Evolutionary conservation across 192 early-diverging fungal species (phyloP), one percentile per base, ranked within the genome.

Genomic region (Tieghemiomyces parasiticus): DNA sequence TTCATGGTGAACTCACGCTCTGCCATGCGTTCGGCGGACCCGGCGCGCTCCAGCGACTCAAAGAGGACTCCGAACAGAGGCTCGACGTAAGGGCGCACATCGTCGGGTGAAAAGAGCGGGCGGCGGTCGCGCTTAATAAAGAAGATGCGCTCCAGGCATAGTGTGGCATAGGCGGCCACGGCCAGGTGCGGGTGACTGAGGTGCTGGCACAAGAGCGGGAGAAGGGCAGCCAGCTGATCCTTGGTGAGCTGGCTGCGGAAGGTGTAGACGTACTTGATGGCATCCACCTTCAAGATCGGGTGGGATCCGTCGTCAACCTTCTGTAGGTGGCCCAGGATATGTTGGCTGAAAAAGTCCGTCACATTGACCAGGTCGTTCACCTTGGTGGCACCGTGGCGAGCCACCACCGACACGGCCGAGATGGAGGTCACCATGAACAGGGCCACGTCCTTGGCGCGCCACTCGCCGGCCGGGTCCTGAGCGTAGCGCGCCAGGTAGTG

Each of bases 1-100:
- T 89, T 91, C 89, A 99, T 99, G 61, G 92, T 61, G 61, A 93
- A 93, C 70, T 95, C 92, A 65, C 96, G 97, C 63, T 97, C 95
- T 0, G 95, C 91, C 62, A 99, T 71, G 67, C 92, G 93, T 59
- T 88, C 89, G 1, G 95, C 90, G 25, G 87, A 84, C 45, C 79
- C 78, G 19, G 79, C 85, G 58, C 70, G 70, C 60, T 87, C 87
- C 53, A 98, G 81, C 30, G 85, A 66, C 10, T 74, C 75, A 66
- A 95, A 95, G 31, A 95, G 68, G 19, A 81, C 77, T 3, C 74
- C 70, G 34, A 96, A 74, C 52, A 93, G 74, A 12, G 66, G 61
- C 52, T 86, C 77, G 0, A 84, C 76, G 51, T 81, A 78, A 33
- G 81, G 75, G 63, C 78, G 75, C 46, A 93, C 73, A 66, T 94